Conservation (phyloP, 768 basidiomycete species). For the Psilocybe azurescens region DNA sequence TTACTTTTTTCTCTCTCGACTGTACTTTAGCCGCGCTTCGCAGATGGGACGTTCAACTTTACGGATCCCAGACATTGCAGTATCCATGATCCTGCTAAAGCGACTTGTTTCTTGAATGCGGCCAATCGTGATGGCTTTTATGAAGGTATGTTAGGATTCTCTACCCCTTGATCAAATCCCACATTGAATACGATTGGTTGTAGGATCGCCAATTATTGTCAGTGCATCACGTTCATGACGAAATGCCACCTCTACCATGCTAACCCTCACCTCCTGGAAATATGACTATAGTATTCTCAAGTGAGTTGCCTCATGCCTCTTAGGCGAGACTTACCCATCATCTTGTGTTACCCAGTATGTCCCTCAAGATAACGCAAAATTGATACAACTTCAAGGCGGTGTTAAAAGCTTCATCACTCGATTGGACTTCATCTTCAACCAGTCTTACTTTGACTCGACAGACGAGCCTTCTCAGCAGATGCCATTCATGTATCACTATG, state of each 20-base stretch:
- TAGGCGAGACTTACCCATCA: background rate
- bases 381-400: slow-evolving; percentile 68
- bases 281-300: slow-evolving; percentile 54
- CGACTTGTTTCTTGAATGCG: slow-evolving; percentile 66
- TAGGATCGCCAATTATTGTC: slow-evolving; percentile 62
- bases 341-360: slow-evolving; percentile 45
- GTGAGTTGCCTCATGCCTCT: slow-evolving; percentile 31
- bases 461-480: slow-evolving; percentile 74
- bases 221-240: slow-evolving; percentile 17
- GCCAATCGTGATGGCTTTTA: slow-evolving; percentile 66
- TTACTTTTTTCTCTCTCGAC: background rate
- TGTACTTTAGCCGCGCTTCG: slow-evolving; percentile 53
- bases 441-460: slow-evolving; percentile 66
- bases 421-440: slow-evolving; percentile 61
- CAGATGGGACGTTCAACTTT: slow-evolving; percentile 62
- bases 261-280: background rate
- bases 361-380: slow-evolving; percentile 67
- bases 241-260: no score
- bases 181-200: background rate
- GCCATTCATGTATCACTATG: slow-evolving; percentile 76
- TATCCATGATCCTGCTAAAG: slow-evolving; percentile 58
- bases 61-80: slow-evolving; percentile 74
- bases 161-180: background rate
- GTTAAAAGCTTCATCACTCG: slow-evolving; percentile 55
- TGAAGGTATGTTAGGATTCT: slow-evolving; percentile 38